Evolutionary conservation across 108 stramenopile species (phyloP), one percentile per base, ranked within the genome.

Genomic region (Cyclotella cryptica): DNA sequence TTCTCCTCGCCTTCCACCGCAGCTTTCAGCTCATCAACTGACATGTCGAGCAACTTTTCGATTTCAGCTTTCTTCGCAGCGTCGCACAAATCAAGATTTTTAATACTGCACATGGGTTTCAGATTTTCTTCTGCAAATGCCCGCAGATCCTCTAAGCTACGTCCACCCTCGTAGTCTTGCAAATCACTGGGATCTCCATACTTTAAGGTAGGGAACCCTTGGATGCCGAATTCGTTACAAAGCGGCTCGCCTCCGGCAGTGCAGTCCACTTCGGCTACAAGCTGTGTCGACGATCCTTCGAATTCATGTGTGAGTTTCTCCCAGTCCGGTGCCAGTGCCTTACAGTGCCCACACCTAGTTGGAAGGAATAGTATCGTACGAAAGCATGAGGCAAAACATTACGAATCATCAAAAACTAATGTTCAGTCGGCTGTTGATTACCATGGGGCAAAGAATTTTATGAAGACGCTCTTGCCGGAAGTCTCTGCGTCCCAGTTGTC

Each of bases 401-500:
- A 10, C 21, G 7, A 66, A 45, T 27, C 4, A 43, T n/a, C 7
- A 26, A 6, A 21, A 8, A 39, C 2, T 27, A 58, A 10, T 27
- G 26, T 13, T 5, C 8, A 66, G 21, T 1, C 19, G 13, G 21
- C 44, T n/a, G 14, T 15, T 4, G 35, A 76, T 67, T 64, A 78
- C 89, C 90, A 92, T 15, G 93, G 93, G 51, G 91, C 90, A 63
- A 87, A 90, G 66, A 92, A 92, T 85, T 93, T 96, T 69, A 93
- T 71, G 63, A 93, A 90, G 22, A 93, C 88, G 13, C 84, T 84
- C 78, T 91, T 96, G 18, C 90, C 88, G 27, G 69, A 62, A 0
- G 94, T 95, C 52, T 69, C 61, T 19, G 65, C 47, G 12, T 84
- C 87, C 46, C 61, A 94, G 78, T 94, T 94, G 12, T 87, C 85